These are phyloP conservation scores for Sordariomycetes sp. DNA, from an alignment of 2,329 filamentous ascomycete genomes.

Conservation along the genomic window DNA sequence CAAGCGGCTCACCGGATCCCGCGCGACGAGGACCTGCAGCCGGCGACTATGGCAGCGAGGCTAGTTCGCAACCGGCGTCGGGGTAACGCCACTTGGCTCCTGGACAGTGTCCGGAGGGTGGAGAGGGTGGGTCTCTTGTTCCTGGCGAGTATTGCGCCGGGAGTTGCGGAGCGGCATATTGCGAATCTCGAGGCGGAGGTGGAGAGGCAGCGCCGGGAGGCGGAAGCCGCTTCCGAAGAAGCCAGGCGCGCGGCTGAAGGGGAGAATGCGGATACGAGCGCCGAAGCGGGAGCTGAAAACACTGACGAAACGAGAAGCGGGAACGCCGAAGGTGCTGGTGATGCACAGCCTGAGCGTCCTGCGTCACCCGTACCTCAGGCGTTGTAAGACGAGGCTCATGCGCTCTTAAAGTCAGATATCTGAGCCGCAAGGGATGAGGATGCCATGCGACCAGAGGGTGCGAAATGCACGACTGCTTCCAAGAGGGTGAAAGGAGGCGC, in stretches of 20 bases:
- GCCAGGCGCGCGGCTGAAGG: slow-evolving; percentile 11
- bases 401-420: background rate
- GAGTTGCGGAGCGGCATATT: slow-evolving; percentile 53
- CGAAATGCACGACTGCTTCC: too few relatives aligned
- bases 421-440: background rate
- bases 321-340: background rate
- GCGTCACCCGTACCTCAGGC: background rate
- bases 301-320: background rate
- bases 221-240: slow-evolving; percentile 21
- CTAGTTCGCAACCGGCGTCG: slow-evolving; percentile 32
- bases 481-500: too few relatives aligned
- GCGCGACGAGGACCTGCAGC: slow-evolving; percentile 18
- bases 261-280: slow-evolving; percentile 6
- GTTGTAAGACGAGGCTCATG: background rate
- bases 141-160: slow-evolving; percentile 51
- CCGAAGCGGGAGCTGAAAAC: background rate
- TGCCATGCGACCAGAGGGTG: background rate
- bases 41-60: slow-evolving; percentile 37
- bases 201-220: slow-evolving; percentile 28
- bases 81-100: slow-evolving; percentile 32
- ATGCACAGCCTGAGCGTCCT: background rate
- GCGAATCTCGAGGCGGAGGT: slow-evolving; percentile 40
- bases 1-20: slow-evolving; percentile 9
- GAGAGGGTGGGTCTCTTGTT: slow-evolving; percentile 51
- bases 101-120: slow-evolving; percentile 35